Evolutionary conservation across 2,329 filamentous ascomycete species (phyloP), one percentile per base, ranked within the genome.

Genomic region (Plenodomus biglobosus): DNA sequence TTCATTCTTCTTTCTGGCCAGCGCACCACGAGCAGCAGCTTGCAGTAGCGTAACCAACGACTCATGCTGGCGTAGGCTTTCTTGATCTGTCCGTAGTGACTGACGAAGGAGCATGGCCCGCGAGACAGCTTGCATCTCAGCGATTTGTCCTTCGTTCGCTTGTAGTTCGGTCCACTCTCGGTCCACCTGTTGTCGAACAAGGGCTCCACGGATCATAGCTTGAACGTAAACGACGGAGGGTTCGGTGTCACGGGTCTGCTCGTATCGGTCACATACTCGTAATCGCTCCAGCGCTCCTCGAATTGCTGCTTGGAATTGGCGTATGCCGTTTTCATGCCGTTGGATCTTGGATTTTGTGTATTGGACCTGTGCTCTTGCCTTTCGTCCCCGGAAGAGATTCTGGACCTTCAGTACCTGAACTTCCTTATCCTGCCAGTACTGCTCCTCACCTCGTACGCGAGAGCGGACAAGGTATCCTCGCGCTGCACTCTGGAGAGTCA

Each of bases 331-430:
- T 24, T 75, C 71, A 37, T 79, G 75, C 36, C 68, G 64, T 42
- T 77, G 73, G 15, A 78, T 74, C 55, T 60, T 75, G 55, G 57
- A 78, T 63, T 68, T 85, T 37, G 75, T 74, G 44, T 65, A 66
- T 51, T 76, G 73, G 15, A 75, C 75, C 55, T 78, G 61, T 5
- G 69, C 68, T 53, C 77, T 62, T 17, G 76, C 74, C 54, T 77
- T 88, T 50, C 80, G 81, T 18, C 86, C 88, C 62, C 88, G 80
- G 66, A 90, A 82, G 39, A 95, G 78, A 68, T 85, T 95, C 72
- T 99, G 94, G 11, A 99, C 76, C 62, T 85, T 84, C 51, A 94
- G 73, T 38, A 97, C 80, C 52, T 90, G 82, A 5, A 79, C 77
- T 69, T 92, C 87, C 46, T 85, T 81, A 43, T 81, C 81, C 64